Percentiles rank a stretch among this genome's conserved stretches.
Evolutionary conservation across 176 grass and related monocot species (phyloP).

Genomic region (Microstegium vimineum): DNA sequence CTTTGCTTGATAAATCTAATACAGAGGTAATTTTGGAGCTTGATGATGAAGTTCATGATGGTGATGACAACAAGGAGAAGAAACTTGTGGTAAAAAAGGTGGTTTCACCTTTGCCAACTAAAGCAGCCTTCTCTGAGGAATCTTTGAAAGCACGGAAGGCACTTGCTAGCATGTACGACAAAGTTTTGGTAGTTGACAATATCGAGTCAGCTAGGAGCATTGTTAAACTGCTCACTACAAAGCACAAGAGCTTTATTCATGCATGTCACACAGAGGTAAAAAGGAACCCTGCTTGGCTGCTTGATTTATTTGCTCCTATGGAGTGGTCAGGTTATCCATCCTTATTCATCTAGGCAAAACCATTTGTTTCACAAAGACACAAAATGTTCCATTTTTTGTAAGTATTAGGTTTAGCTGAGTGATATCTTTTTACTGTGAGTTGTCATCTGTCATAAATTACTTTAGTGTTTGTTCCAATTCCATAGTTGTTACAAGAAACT

Average conservation of each 20-base stretch:
- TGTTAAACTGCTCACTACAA: conserved; percentile 61
- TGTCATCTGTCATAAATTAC: conserved; percentile 11
- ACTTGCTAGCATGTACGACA: conserved; percentile 49
- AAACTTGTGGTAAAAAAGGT: background rate
- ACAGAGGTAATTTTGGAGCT: background rate
- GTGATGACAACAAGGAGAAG: background rate
- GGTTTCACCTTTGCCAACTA: background rate
- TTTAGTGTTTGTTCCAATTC: background rate
- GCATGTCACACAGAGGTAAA: conserved; percentile 77
- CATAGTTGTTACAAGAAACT: background rate
- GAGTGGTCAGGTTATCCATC: conserved; percentile 15
- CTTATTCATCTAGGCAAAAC: background rate
- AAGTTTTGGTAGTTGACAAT: conserved; percentile 74
- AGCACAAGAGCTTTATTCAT: conserved; percentile 70
- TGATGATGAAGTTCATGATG: conserved; percentile 22
- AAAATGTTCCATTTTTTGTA: conserved; percentile 1
- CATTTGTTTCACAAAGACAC: conserved; percentile 2
- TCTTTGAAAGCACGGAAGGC: conserved; percentile 22
- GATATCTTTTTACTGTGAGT: background rate
- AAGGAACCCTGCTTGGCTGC: background rate
- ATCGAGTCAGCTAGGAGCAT: conserved; percentile 53
- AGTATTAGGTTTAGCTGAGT: conserved; percentile 3
- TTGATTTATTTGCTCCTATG: conserved; percentile 10
- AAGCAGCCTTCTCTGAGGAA: conserved; percentile 15
- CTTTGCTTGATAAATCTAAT: conserved; percentile 8